Conservation (phyloP, 257 asterid species). For the Ehretia macrophylla region DNA sequence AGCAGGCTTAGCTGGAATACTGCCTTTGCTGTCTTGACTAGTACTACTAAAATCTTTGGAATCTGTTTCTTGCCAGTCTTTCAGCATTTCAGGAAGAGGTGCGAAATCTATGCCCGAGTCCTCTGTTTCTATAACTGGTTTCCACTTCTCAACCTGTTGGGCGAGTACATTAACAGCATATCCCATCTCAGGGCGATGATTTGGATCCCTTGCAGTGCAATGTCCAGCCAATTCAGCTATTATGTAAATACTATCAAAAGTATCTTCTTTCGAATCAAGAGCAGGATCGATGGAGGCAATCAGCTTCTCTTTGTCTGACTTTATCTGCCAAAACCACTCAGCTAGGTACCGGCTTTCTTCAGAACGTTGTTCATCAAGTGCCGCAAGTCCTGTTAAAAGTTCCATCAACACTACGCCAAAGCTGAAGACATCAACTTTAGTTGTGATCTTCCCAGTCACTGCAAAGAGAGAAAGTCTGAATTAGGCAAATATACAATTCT, state of each 20-base stretch:
- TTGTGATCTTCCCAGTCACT: conserved; percentile 77
- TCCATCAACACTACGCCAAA: conserved; percentile 79
- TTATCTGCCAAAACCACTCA: conserved; percentile 71
- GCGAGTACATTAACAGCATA: conserved; percentile 54
- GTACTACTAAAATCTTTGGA: conserved; percentile 27
- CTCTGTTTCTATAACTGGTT: conserved; percentile 42
- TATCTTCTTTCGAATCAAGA: conserved; percentile 43
- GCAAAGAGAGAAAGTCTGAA: conserved; percentile 3
- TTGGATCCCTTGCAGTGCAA: conserved; percentile 72
- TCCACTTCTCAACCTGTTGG: conserved; percentile 56
- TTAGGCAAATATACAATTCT: background rate
- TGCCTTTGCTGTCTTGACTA: conserved; percentile 60
- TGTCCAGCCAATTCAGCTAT: conserved; percentile 68
- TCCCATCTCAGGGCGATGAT: conserved; percentile 81
- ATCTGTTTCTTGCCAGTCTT: conserved; percentile 61
- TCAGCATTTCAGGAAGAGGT: conserved; percentile 62
- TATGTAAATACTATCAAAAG: conserved; percentile 32
- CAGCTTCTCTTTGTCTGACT: conserved; percentile 31
- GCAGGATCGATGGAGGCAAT: conserved; percentile 57
- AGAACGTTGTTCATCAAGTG: conserved; percentile 63
- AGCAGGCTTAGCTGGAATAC: conserved; percentile 55
- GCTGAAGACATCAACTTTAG: conserved; percentile 82
- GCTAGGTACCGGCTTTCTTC: conserved; percentile 70
- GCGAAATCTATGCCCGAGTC: conserved; percentile 33
- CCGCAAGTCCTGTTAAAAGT: conserved; percentile 59